Percentiles rank a stretch among this genome's conserved stretches.
These are phyloP conservation scores for Alternaria arbusti DNA, from an alignment of 2,329 filamentous ascomycete species.

Conservation along the genomic window DNA sequence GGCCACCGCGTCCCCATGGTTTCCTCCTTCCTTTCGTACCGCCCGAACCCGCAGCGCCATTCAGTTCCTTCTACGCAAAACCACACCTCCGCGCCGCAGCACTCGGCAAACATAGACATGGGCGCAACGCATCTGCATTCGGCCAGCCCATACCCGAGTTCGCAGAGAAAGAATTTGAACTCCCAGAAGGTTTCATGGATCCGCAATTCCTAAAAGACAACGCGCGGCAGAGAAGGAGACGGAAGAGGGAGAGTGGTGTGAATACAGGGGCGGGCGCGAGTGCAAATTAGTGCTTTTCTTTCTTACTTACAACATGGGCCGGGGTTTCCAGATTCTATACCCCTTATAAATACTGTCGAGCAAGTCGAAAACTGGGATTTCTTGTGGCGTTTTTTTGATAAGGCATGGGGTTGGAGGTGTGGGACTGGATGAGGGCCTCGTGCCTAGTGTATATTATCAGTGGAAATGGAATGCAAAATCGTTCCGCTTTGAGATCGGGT, in stretches of 20 bases:
- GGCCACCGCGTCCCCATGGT: conserved; percentile 41
- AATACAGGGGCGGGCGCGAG: neutral
- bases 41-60: conserved; percentile 61
- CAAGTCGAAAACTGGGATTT: neutral
- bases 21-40: conserved; percentile 37
- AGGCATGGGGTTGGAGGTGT: neutral
- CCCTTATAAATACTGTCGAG: neutral
- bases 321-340: neutral
- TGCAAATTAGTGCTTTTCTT: neutral
- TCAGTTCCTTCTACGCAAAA: conserved; percentile 87
- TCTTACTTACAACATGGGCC: neutral
- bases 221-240: conserved; percentile 67
- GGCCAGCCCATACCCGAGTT: conserved; percentile 80
- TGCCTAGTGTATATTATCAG: neutral
- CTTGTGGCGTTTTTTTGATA: neutral
- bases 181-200: conserved; percentile 70
- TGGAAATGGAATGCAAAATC: neutral
- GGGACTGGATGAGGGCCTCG: neutral
- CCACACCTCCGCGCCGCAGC: conserved; percentile 80
- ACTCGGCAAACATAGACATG: conserved; percentile 73
- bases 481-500: neutral
- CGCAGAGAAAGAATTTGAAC: conserved; percentile 71
- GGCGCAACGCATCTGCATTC: conserved; percentile 77
- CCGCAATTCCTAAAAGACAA: conserved; percentile 58
- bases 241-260: conserved; percentile 59